These are phyloP conservation scores for Fusarium nygamai DNA, from an alignment of 2,329 filamentous ascomycete species.

Conservation along the genomic window DNA sequence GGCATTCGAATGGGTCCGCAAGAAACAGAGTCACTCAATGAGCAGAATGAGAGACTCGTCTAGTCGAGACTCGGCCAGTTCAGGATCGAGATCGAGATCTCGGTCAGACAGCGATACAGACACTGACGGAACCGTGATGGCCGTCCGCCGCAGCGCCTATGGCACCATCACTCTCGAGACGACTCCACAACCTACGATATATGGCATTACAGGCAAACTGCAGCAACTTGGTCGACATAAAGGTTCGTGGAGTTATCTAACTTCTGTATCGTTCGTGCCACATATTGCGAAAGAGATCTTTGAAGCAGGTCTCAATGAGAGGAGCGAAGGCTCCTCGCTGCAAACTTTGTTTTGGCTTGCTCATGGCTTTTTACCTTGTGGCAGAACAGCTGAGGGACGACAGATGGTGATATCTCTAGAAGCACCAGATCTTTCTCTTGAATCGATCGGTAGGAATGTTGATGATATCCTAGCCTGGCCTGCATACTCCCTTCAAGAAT, in stretches of 20 bases:
- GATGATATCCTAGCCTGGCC: rapidly evolving
- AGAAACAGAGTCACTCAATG: rapidly evolving
- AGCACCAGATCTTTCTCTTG: background rate
- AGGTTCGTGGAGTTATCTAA: background rate
- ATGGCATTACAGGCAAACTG: rapidly evolving
- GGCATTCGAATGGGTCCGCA: background rate
- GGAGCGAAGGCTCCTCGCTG: background rate
- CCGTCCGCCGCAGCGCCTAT: background rate
- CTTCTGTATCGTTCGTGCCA: background rate
- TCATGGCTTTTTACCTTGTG: background rate
- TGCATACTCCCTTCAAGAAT: background rate
- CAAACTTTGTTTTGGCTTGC: background rate
- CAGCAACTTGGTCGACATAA: background rate
- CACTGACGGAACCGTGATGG: background rate
- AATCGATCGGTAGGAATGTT: rapidly evolving
- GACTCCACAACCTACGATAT: background rate
- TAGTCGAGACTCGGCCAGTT: rapidly evolving
- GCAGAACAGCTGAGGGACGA: background rate
- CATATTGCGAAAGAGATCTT: background rate
- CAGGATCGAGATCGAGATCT: no score
- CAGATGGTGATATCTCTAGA: background rate
- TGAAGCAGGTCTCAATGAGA: background rate
- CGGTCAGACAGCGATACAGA: background rate
- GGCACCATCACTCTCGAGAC: rapidly evolving
- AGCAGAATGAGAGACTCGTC: background rate